Evolutionary conservation across 1,139 yeast genomes (phyloP), one percentile per base, ranked within the genome.

Genomic region (Scheffersomyces illinoinensis): DNA sequence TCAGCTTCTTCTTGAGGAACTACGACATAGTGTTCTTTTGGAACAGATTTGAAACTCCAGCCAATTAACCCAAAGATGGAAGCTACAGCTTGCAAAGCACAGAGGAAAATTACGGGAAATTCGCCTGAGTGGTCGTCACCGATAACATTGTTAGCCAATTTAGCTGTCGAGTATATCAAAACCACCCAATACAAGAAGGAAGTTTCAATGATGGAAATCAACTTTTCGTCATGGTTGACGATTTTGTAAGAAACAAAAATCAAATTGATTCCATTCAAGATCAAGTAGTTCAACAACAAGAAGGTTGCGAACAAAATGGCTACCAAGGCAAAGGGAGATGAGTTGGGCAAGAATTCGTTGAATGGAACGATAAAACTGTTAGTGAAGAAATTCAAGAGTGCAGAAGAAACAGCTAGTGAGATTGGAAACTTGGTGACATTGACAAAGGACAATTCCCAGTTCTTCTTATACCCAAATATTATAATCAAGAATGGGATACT

Each of bases 171-270:
- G 59, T 66, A 69, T 17, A 87, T 68, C 57, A 89, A 76, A 0
- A 75, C 64, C 0, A 79, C 58, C 97, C 97, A 91, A 59, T 83
- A 76, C 1, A 85, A 58, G 26, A 82, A 70, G 21, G 88, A 81
- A 14, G 85, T 71, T 71, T 89, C 89, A 46, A 90, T 67, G n/a
- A 89, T 77, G 1, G 85, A 79, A 51, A 89, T 77, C 61, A 91
- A 81, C 70, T 91, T 92, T 66, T 90, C 92, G 69, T 87, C 96
- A 65, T 87, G 90, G 46, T 87, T 84, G 46, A 72, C 61, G 8
- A 90, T 87, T 64, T 83, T 81, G 53, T 83, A 67, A 59, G 78
- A 76, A 55, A 81, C 79, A 60, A 85, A 80, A 18, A 84, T 63
- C 50, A 69, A 65, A 59, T 78, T 79, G 50, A 78, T 66, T 14